These are phyloP conservation scores for Theobroma grandiflorum DNA, from an alignment of 441 rosid species.

Conservation along the genomic window DNA sequence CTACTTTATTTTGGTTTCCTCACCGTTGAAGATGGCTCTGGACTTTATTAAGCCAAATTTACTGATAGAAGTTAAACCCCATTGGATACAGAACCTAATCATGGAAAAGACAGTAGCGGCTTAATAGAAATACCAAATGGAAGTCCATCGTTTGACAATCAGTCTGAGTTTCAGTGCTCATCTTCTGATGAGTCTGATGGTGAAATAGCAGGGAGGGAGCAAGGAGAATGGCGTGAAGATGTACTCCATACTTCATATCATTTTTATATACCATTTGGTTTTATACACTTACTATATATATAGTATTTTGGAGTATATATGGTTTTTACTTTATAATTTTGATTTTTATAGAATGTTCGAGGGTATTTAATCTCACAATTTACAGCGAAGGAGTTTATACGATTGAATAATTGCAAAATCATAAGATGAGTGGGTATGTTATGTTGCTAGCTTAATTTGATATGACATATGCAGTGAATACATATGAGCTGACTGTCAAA, in stretches of 20 bases:
- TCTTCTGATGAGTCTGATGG: background rate
- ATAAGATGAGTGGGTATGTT: conserved; percentile 1
- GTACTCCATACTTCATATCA: background rate
- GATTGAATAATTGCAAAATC: background rate
- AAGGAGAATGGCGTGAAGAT: background rate
- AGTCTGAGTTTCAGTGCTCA: too few species aligned
- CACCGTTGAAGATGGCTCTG: background rate
- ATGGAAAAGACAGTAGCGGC: background rate
- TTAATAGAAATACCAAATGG: background rate
- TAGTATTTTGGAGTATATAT: too few species aligned
- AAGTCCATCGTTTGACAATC: background rate
- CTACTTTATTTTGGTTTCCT: background rate
- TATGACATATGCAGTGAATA: background rate
- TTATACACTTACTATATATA: background rate
- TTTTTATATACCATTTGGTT: background rate
- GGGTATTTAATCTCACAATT: background rate
- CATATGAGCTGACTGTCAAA: background rate
- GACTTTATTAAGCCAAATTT: background rate
- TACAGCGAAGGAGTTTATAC: background rate
- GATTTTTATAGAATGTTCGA: background rate
- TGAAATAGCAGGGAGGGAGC: background rate
- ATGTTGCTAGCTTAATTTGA: background rate
- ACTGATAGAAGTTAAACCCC: too few species aligned
- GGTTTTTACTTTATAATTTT: too few species aligned
- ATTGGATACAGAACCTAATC: background rate